Evolutionary conservation across 371 early-diverging fungal genomes (phyloP).

Genomic region (Massospora cicadina): DNA sequence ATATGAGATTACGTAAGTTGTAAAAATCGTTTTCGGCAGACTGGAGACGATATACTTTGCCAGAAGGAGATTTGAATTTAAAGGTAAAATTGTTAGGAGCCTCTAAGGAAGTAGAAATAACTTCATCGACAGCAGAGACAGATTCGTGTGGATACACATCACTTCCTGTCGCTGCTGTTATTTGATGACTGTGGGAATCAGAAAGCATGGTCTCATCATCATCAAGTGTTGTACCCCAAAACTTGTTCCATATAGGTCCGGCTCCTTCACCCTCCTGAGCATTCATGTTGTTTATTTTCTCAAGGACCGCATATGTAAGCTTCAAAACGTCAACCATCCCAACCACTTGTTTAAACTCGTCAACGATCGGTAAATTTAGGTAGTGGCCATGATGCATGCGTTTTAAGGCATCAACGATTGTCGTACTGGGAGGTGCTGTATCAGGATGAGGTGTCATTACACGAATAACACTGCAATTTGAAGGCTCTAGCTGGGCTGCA

Average conservation of each 20-base stretch:
- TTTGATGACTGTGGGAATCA: slow-evolving; percentile 17
- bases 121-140: slow-evolving; percentile 27
- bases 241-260: slow-evolving; percentile 31
- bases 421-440: slow-evolving; percentile 59
- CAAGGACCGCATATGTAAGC: slow-evolving; percentile 63
- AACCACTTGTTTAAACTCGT: slow-evolving; percentile 42
- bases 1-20: slow-evolving; percentile 23
- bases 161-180: slow-evolving; percentile 13
- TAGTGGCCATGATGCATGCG: slow-evolving; percentile 91
- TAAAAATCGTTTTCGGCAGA: slow-evolving; percentile 25
- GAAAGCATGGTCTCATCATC: slow-evolving; percentile 34
- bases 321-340: slow-evolving; percentile 87
- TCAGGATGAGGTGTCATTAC: slow-evolving; percentile 99
- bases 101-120: slow-evolving; percentile 21
- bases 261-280: slow-evolving; percentile 21
- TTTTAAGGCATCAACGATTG: slow-evolving; percentile 84
- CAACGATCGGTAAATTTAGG: slow-evolving; percentile 86
- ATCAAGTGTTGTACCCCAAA: slow-evolving; percentile 26
- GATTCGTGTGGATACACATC: slow-evolving; percentile 33
- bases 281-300: slow-evolving; percentile 39
- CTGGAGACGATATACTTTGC: slow-evolving; percentile 52
- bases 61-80: slow-evolving; percentile 48
- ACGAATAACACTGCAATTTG: slow-evolving; percentile 77
- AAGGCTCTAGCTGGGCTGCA: slow-evolving; percentile 81
- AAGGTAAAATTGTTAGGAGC: slow-evolving; percentile 31